Evolutionary conservation across 179 eudicot genomes (phyloP).

Genomic region (Beta corolliflora): DNA sequence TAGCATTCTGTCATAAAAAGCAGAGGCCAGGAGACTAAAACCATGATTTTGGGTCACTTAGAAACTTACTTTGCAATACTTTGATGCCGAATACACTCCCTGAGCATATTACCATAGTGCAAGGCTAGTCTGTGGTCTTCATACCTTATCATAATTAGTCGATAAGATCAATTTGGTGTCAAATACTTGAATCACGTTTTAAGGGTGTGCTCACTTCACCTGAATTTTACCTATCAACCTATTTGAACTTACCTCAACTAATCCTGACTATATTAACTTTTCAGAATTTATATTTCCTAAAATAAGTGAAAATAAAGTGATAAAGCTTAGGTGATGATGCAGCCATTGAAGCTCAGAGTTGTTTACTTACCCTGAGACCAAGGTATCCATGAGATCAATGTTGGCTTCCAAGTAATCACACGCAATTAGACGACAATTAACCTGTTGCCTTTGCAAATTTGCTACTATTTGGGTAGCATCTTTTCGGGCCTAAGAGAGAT

Average conservation of each 20-base stretch:
- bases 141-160: conserved; percentile 42
- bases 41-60: conserved; percentile 9
- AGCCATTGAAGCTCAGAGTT: background rate
- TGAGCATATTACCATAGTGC: conserved; percentile 69
- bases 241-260: too few species aligned
- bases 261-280: too few species aligned
- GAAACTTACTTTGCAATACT: conserved; percentile 64
- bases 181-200: background rate
- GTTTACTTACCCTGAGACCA: conserved; percentile 61
- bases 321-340: background rate
- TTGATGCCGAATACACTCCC: conserved; percentile 91
- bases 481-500: conserved; percentile 56
- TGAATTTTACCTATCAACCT: too few species aligned
- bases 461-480: conserved; percentile 78
- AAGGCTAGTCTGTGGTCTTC: conserved; percentile 60
- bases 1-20: background rate
- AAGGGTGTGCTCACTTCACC: background rate
- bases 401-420: conserved; percentile 73
- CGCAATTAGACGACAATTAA: conserved; percentile 67
- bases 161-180: background rate
- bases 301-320: too few species aligned
- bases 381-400: conserved; percentile 57
- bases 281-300: too few species aligned
- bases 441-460: conserved; percentile 77
- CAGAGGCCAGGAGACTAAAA: background rate